Evolutionary conservation across 2,329 filamentous ascomycete genomes (phyloP).

Genomic region (Elsinoe fawcettii): DNA sequence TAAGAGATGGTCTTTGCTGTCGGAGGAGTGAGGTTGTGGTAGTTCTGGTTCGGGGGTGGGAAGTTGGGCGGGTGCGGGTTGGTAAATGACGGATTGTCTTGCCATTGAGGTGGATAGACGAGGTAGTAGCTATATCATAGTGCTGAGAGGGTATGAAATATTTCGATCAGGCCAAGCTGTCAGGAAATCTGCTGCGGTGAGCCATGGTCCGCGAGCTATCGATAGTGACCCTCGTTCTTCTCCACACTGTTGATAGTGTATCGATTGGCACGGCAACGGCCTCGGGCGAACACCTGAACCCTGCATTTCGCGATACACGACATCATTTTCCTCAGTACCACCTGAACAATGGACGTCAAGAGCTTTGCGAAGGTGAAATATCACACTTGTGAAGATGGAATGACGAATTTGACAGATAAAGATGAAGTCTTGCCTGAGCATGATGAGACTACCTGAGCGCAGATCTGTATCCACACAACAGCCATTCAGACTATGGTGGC

Average conservation of each 20-base stretch:
- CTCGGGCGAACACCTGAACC: background rate
- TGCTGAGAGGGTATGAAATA: background rate
- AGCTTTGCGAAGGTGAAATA: too few relatives aligned
- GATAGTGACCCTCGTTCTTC: background rate
- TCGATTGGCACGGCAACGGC: constrained; percentile 4
- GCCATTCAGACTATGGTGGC: too few relatives aligned
- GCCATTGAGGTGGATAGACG: background rate
- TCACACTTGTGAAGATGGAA: too few relatives aligned
- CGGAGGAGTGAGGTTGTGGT: background rate
- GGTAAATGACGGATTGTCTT: constrained; percentile 3
- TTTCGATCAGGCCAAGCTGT: background rate
- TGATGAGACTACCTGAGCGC: too few relatives aligned
- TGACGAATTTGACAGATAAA: too few relatives aligned
- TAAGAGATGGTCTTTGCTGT: background rate
- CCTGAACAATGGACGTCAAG: too few relatives aligned
- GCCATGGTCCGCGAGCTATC: background rate
- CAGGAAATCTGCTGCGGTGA: background rate
- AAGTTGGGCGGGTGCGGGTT: background rate
- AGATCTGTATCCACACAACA: too few relatives aligned
- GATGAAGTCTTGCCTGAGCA: too few relatives aligned
- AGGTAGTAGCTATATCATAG: background rate
- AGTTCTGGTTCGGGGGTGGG: background rate
- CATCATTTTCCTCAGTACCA: too few relatives aligned
- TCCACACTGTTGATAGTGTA: background rate
- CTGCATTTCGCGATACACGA: background rate